A percentile compares a stretch with the other conserved stretches of the same genome.
Evolutionary conservation across 106 monocot genomes (phyloP).

Genomic region (Gastrodia elata): DNA sequence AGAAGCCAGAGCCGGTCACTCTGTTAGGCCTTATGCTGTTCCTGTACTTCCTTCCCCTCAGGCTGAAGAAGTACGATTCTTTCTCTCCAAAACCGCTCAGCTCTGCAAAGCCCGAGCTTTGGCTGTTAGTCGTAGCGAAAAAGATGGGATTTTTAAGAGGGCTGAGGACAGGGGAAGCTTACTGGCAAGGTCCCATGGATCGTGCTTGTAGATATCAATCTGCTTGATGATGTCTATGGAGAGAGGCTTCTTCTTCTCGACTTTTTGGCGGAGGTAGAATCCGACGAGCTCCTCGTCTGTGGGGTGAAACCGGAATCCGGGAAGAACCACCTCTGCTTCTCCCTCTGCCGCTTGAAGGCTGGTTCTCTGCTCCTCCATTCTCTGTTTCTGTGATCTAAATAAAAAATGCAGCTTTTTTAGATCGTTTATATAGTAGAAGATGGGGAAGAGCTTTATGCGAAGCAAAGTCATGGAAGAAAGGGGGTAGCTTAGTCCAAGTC

Average conservation of each 20-base stretch:
- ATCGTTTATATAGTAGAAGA: background rate
- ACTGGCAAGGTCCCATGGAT: slow-evolving; percentile 86
- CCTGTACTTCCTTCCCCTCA: slow-evolving; percentile 79
- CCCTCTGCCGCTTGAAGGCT: slow-evolving; percentile 8
- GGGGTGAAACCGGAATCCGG: slow-evolving; percentile 87
- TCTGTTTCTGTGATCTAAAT: background rate
- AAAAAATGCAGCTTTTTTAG: background rate
- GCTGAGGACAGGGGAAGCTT: too few species aligned
- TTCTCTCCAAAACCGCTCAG: slow-evolving; percentile 36
- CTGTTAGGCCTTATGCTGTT: slow-evolving; percentile 84
- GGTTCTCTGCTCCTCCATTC: background rate
- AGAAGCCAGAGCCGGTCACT: slow-evolving; percentile 78
- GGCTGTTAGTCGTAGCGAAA: too few species aligned
- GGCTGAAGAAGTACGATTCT: slow-evolving; percentile 86
- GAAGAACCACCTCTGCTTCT: slow-evolving; percentile 47
- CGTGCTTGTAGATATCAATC: slow-evolving; percentile 73
- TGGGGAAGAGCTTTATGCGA: background rate
- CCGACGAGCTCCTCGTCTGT: slow-evolving; percentile 87
- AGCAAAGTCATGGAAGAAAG: background rate
- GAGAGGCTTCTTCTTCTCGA: slow-evolving; percentile 55
- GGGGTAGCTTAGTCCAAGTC: slow-evolving; percentile 5
- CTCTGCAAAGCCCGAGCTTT: too few species aligned
- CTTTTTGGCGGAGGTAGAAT: slow-evolving; percentile 73
- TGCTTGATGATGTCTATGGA: slow-evolving; percentile 66
- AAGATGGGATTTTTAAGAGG: too few species aligned